A percentile compares a stretch with the other conserved stretches of the same genome.
These are phyloP conservation scores for Cryptococcus wingfieldii DNA, from an alignment of 1,284 basidiomycete genomes.

Conservation along the genomic window DNA sequence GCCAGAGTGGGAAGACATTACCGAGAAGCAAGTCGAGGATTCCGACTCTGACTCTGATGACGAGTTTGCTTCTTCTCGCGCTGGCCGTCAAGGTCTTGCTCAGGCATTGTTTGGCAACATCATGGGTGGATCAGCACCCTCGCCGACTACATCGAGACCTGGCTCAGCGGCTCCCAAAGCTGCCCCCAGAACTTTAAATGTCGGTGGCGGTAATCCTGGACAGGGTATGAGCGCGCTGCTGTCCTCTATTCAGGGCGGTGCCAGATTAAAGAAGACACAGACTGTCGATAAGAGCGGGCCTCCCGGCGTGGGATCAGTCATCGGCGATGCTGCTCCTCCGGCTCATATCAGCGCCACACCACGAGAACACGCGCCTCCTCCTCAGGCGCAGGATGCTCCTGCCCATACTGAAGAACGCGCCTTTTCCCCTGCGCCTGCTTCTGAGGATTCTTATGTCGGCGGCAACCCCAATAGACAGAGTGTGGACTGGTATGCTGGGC, in stretches of 20 bases:
- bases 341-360: slow-evolving; percentile 60
- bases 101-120: slow-evolving; percentile 70
- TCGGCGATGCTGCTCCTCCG: slow-evolving; percentile 71
- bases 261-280: slow-evolving; percentile 67
- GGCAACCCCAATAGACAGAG: slow-evolving; percentile 63
- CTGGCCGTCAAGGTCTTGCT: slow-evolving; percentile 67
- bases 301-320: slow-evolving; percentile 59
- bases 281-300: slow-evolving; percentile 80
- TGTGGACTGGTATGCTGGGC: slow-evolving; percentile 84
- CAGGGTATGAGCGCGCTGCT: slow-evolving; percentile 61
- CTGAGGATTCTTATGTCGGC: slow-evolving; percentile 28
- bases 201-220: slow-evolving; percentile 48
- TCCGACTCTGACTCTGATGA: slow-evolving; percentile 59
- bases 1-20: slow-evolving; percentile 78
- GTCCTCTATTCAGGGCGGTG: slow-evolving; percentile 75
- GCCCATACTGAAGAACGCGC: slow-evolving; percentile 5
- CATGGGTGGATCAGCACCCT: slow-evolving; percentile 31
- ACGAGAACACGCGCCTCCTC: slow-evolving; percentile 36
- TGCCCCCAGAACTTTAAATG: slow-evolving; percentile 48
- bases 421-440: slow-evolving; percentile 12
- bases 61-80: slow-evolving; percentile 78
- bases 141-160: slow-evolving; percentile 32
- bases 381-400: background rate
- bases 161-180: slow-evolving; percentile 46
- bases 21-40: slow-evolving; percentile 64